Percentiles rank a stretch among this genome's conserved stretches.
phyloP scores from a whole-genome alignment of 2,329 filamentous ascomycete genomes.

The Colletotrichum endophyticum region DNA sequence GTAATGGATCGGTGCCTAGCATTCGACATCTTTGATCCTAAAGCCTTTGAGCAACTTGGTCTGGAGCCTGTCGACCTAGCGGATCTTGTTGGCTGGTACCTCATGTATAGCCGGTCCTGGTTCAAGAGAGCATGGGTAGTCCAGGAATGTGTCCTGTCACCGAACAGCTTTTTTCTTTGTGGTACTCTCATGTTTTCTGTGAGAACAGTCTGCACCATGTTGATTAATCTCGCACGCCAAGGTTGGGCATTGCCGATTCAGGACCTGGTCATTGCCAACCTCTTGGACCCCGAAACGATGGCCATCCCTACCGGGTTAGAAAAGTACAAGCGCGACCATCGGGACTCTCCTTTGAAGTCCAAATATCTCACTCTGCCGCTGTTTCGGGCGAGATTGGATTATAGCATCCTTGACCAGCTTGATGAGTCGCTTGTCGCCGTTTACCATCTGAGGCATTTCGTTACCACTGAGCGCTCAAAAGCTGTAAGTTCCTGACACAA shows the following conservation, averaged over 20 bases:
- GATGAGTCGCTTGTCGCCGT: neutral
- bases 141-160: neutral
- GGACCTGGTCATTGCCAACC: fast-evolving
- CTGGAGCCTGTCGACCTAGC: neutral
- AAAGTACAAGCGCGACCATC: too few relatives aligned
- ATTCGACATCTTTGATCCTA: fast-evolving
- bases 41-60: neutral
- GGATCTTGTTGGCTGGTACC: neutral
- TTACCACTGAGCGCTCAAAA: fast-evolving
- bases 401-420: fast-evolving
- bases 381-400: neutral
- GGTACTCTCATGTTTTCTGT: neutral
- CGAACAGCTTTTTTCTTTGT: fast-evolving
- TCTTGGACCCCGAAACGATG: neutral
- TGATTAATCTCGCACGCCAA: too few relatives aligned
- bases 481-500: fast-evolving
- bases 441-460: neutral
- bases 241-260: too few relatives aligned
- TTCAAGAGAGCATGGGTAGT: neutral
- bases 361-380: fast-evolving
- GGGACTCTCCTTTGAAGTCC: neutral
- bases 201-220: too few relatives aligned
- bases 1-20: fast-evolving
- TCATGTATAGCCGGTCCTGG: neutral
- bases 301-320: neutral